Evolutionary conservation across 1,284 basidiomycete genomes (phyloP).

Genomic region (Ceratorhiza oryzae-sativae): DNA sequence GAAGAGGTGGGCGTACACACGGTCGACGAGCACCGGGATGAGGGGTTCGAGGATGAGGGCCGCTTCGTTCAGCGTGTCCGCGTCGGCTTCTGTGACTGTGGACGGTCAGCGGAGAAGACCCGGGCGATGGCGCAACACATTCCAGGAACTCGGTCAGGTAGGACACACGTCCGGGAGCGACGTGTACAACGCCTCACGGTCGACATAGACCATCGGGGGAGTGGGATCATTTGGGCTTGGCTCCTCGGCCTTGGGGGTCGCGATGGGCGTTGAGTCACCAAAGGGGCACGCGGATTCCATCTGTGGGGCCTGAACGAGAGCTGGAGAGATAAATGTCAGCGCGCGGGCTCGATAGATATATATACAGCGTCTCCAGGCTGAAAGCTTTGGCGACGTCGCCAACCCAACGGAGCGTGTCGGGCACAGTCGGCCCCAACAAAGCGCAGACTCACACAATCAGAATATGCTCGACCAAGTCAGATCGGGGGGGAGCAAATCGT

Average conservation of each 20-base stretch:
- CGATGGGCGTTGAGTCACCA: background rate
- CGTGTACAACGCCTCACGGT: constrained; percentile 29
- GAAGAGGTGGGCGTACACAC: constrained; percentile 34
- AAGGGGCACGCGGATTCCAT: constrained; percentile 3
- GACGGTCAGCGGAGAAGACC: background rate
- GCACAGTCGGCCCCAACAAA: no score
- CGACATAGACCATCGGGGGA: constrained; percentile 4
- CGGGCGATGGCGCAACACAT: constrained; percentile 1
- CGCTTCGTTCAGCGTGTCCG: constrained; percentile 27
- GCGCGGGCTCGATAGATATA: background rate
- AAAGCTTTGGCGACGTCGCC: no score
- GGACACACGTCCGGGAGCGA: constrained; percentile 30
- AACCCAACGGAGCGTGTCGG: no score
- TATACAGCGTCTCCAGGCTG: constrained; percentile 10
- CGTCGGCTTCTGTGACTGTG: constrained; percentile 29
- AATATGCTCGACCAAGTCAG: no score
- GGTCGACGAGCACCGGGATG: constrained; percentile 25
- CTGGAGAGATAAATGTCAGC: constrained; percentile 5
- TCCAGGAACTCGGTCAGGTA: constrained; percentile 20
- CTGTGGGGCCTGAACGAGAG: background rate
- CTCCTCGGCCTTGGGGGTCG: background rate
- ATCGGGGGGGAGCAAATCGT: background rate
- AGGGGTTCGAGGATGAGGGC: constrained; percentile 33
- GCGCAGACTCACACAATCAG: background rate
- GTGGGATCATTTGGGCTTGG: background rate